These are phyloP conservation scores for Gautieria morchelliformis DNA, from an alignment of 768 basidiomycete species.

Conservation along the genomic window DNA sequence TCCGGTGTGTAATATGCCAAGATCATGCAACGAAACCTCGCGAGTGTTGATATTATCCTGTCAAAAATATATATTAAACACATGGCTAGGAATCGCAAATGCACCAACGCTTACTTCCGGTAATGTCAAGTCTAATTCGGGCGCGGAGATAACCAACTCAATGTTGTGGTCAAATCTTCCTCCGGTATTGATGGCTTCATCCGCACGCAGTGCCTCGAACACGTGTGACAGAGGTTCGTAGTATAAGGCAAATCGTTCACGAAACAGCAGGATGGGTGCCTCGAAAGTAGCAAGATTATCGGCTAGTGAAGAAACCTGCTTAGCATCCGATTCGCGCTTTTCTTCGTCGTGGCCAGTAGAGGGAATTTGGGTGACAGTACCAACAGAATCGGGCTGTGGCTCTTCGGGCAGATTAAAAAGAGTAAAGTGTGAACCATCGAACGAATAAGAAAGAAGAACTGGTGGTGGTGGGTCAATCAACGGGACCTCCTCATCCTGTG, in stretches of 20 bases:
- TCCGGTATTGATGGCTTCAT: slow-evolving; percentile 33
- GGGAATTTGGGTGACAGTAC: neutral
- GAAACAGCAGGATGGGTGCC: slow-evolving; percentile 38
- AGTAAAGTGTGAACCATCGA: slow-evolving; percentile 7
- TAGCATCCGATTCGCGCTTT: neutral
- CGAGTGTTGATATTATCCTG: slow-evolving; percentile 8
- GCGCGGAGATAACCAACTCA: slow-evolving; percentile 4
- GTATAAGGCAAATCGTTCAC: slow-evolving; percentile 58
- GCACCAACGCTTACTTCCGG: neutral
- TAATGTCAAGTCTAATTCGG: slow-evolving; percentile 5
- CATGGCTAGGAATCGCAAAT: neutral
- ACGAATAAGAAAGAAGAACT: slow-evolving; percentile 1
- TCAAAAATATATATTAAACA: neutral
- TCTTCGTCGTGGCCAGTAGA: neutral
- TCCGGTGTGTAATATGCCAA: slow-evolving; percentile 5
- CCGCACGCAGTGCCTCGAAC: slow-evolving; percentile 64
- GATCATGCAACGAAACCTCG: slow-evolving; percentile 8
- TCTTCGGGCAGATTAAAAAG: slow-evolving; percentile 1
- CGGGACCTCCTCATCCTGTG: neutral
- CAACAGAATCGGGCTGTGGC: neutral
- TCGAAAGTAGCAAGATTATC: neutral
- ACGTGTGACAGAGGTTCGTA: slow-evolving; percentile 65
- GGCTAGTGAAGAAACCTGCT: neutral
- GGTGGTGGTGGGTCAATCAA: slow-evolving; percentile 4
- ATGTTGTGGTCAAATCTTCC: slow-evolving; percentile 7